Evolutionary conservation across 2,329 filamentous ascomycete species (phyloP).

Genomic region (Pseudogymnoascus destructans): DNA sequence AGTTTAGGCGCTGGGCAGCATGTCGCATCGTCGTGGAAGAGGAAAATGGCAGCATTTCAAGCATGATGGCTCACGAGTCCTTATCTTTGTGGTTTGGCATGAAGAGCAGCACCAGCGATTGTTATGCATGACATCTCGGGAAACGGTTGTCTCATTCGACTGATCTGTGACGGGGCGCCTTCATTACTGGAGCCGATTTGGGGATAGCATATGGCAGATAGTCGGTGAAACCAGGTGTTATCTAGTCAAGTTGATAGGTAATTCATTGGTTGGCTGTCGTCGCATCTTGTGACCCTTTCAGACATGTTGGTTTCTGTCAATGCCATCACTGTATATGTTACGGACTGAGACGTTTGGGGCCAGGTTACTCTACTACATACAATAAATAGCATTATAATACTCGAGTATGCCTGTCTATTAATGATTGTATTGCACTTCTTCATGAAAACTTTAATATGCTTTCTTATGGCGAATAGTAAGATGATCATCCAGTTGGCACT

Average conservation of each 20-base stretch:
- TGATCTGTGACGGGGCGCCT: not conserved
- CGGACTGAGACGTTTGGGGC: not conserved
- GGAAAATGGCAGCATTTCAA: conserved; percentile 1
- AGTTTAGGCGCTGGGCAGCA: conserved; percentile 6
- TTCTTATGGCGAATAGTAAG: not conserved
- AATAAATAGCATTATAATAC: not conserved
- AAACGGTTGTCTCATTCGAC: not conserved
- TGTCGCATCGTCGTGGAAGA: not conserved
- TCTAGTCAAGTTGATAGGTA: not conserved
- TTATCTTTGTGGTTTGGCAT: not conserved
- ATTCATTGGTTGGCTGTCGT: not conserved
- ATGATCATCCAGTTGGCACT: not conserved
- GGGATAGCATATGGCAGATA: not conserved
- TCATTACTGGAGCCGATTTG: not conserved
- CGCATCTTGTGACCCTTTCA: not conserved
- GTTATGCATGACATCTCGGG: not conserved
- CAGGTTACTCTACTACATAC: no score
- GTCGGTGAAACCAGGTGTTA: not conserved
- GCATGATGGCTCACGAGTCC: not conserved
- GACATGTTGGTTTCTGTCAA: not conserved
- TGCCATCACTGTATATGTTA: not conserved
- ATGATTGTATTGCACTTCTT: no score
- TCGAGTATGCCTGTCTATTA: no score
- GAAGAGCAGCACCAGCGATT: not conserved
- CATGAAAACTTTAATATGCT: no score